Evolutionary conservation across 129 eudicot genomes (phyloP), one percentile per base, ranked within the genome.

Genomic region (Pseudognaphalium luteoalbum): DNA sequence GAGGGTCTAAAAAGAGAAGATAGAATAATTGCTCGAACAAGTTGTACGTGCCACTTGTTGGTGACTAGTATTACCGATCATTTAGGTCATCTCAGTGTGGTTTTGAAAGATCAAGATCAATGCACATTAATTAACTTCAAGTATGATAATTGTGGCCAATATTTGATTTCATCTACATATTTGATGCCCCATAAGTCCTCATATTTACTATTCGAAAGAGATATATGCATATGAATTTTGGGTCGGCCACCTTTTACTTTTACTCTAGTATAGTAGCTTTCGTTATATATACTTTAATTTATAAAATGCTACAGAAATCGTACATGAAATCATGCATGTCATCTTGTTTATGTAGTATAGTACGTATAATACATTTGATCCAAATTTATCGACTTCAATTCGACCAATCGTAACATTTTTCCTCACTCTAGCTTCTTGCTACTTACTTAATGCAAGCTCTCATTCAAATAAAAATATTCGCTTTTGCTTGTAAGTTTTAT

Each of bases 41-140:
- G 80, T 80, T 80, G 80, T 25, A 25, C 28, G 28, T 67, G 80
- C 84, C 80, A 80, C 83, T 80, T 73, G 75, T 74, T 80, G 76
- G 75, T 33, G 66, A 42, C 42, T 29, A 59, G 11, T 39, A 9
- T 9, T 25, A 25, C 28, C 28, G 28, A 25, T 73, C 83, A 73
- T 72, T 65, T 42, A 30, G 70, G 67, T 50, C 37, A 60, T 54
- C 17, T 74, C 76, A 58, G 76, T 74, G 75, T 75, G 50, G 29
- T 22, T 17, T 14, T 68, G 80, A 80, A 80, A 68, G 70, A 74
- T 80, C 83, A 58, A 57, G 57, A 75, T 80, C 76, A 73, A 80
- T 44, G 68, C 73, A 80, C 70, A 44, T 32, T 1, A 14, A 11
- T 0, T 25, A 25, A 25, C 28, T 25, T 25, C 28, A 58, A 33